Conservation (phyloP, 805 yeast species). For the Priceomyces medius region DNA sequence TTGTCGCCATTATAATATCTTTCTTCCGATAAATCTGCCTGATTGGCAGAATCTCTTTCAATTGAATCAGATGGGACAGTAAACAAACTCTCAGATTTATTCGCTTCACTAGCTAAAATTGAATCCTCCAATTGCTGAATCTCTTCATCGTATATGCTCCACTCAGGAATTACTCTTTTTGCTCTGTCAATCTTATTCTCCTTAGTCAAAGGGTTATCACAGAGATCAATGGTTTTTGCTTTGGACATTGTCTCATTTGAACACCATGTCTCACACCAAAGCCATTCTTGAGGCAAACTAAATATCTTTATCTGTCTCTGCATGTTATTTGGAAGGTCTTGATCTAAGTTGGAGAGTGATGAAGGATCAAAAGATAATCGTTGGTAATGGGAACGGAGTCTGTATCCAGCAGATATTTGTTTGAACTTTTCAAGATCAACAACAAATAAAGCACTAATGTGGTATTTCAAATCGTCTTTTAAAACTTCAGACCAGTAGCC, state of each 20-base stretch:
- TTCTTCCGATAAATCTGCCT: too few species aligned
- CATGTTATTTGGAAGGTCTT: slow-evolving; percentile 88
- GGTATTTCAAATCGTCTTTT: slow-evolving; percentile 61
- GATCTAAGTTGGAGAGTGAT: slow-evolving; percentile 82
- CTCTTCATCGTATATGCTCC: slow-evolving; percentile 65
- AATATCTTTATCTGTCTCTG: slow-evolving; percentile 66
- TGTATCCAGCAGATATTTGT: slow-evolving; percentile 70
- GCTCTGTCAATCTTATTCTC: slow-evolving; percentile 79
- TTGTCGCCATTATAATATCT: too few species aligned
- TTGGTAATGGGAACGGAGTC: slow-evolving; percentile 81
- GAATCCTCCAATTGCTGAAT: slow-evolving; percentile 22
- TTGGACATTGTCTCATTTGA: slow-evolving; percentile 54
- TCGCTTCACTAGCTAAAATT: too few species aligned
- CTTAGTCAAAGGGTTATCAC: slow-evolving; percentile 80
- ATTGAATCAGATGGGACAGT: too few species aligned
- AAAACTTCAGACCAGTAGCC: slow-evolving; percentile 83
- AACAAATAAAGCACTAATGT: slow-evolving; percentile 81
- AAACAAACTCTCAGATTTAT: too few species aligned
- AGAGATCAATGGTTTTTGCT: slow-evolving; percentile 80
- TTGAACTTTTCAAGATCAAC: slow-evolving; percentile 74
- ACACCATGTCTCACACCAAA: slow-evolving; percentile 96
- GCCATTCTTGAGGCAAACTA: slow-evolving; percentile 79
- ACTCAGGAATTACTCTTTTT: slow-evolving; percentile 72
- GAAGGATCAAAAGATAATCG: slow-evolving; percentile 72
- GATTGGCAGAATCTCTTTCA: too few species aligned